Conservation (phyloP, 2,329 filamentous ascomycete genomes). For the Cylindrodendrum hubeiense region DNA sequence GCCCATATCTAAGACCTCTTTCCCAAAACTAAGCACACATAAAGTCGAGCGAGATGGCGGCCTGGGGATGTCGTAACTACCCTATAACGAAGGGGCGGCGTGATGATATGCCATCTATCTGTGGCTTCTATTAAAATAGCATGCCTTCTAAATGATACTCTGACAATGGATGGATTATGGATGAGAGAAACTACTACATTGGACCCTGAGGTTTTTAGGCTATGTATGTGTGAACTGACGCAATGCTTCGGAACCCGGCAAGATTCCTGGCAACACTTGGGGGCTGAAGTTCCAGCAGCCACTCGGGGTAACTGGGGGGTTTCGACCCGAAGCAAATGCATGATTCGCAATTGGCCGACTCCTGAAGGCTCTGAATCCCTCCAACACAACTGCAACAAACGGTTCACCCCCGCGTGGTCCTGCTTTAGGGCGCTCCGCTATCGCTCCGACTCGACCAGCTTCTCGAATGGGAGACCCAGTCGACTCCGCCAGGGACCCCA, state of each 20-base stretch:
- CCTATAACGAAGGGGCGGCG: too few species aligned
- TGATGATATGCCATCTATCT: too few species aligned
- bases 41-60: too few species aligned
- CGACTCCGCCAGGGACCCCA: conserved; percentile 11
- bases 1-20: too few species aligned
- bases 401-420: conserved; percentile 60
- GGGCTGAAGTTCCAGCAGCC: not conserved
- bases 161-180: too few species aligned
- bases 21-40: too few species aligned
- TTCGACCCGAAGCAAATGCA: not conserved
- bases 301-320: not conserved
- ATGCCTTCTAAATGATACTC: too few species aligned
- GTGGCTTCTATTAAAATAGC: too few species aligned
- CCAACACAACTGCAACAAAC: not conserved
- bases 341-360: not conserved
- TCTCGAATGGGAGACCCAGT: conserved; percentile 21
- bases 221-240: too few species aligned
- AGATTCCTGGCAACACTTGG: not conserved
- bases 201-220: too few species aligned
- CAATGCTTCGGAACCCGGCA: not conserved
- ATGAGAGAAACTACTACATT: too few species aligned
- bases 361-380: not conserved
- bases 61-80: too few species aligned
- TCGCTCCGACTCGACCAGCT: conserved; percentile 15
- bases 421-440: conserved; percentile 27